These are phyloP conservation scores for Termitomyces sp. DNA, from an alignment of 768 basidiomycete species.

Conservation along the genomic window DNA sequence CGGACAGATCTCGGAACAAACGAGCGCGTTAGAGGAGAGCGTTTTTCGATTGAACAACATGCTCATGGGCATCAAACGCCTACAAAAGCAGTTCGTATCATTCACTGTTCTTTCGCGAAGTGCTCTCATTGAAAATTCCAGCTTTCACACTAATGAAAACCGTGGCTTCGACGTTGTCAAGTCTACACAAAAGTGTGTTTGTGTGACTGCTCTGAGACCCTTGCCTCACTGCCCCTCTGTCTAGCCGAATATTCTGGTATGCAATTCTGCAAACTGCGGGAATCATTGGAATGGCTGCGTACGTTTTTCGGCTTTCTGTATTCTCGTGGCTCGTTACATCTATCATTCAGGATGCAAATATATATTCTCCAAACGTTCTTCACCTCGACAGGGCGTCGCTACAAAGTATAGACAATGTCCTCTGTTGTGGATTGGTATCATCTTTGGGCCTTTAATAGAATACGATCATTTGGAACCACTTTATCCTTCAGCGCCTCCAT, in stretches of 20 bases:
- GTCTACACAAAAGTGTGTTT: conserved; percentile 74
- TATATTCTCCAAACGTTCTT: conserved; percentile 96
- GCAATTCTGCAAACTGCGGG: conserved; percentile 74
- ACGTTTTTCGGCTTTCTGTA: conserved; percentile 24
- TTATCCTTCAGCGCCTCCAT: too few species aligned
- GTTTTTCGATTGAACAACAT: conserved; percentile 86
- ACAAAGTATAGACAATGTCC: conserved; percentile 61
- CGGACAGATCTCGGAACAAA: conserved; percentile 87
- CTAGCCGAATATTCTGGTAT: conserved; percentile 91
- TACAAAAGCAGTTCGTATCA: conserved; percentile 84
- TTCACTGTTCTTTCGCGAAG: not conserved
- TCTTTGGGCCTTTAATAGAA: not conserved
- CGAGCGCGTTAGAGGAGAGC: conserved; percentile 90
- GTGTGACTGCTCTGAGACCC: not conserved
- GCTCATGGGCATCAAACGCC: conserved; percentile 84
- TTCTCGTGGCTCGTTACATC: not conserved
- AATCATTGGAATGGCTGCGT: conserved; percentile 86
- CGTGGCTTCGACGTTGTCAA: conserved; percentile 91
- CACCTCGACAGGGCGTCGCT: conserved; percentile 84
- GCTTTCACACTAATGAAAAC: conserved; percentile 92
- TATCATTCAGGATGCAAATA: conserved; percentile 66
- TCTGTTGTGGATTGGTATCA: not conserved
- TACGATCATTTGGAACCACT: not conserved
- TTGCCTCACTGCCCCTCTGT: conserved; percentile 1
- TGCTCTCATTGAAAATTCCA: conserved; percentile 21